A percentile compares a stretch with the other conserved stretches of the same genome.
Evolutionary conservation across 129 eudicot genomes (phyloP).

Genomic region (Pseudognaphalium luteoalbum): DNA sequence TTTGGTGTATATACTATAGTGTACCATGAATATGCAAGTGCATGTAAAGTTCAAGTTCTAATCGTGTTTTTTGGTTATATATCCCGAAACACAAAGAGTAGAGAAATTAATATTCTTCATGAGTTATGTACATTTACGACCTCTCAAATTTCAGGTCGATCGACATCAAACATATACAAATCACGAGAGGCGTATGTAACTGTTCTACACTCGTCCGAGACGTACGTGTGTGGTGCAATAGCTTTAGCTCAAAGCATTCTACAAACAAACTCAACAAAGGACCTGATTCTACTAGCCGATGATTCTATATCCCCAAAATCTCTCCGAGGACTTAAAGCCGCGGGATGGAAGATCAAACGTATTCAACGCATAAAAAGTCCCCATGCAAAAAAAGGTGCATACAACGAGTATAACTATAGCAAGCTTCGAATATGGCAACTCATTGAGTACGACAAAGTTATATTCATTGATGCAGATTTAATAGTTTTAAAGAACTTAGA

Average conservation of each 20-base stretch:
- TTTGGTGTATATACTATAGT: no score
- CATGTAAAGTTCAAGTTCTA: no score
- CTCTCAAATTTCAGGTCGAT: constrained; percentile 17
- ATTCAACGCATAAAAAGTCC: constrained; percentile 77
- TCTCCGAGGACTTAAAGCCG: constrained; percentile 41
- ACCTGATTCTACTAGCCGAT: constrained; percentile 73
- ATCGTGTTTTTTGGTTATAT: no score
- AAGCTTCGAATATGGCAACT: constrained; percentile 83
- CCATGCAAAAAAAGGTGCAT: constrained; percentile 48
- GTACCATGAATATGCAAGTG: no score
- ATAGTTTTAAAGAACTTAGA: constrained; percentile 58
- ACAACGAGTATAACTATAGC: constrained; percentile 82
- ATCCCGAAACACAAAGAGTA: not conserved
- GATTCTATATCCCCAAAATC: constrained; percentile 49
- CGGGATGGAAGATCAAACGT: constrained; percentile 78
- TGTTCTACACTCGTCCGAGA: constrained; percentile 72
- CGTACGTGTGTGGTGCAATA: constrained; percentile 85
- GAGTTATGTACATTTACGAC: not conserved
- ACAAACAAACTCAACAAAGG: constrained; percentile 60
- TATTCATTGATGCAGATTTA: constrained; percentile 74
- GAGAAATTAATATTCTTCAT: not conserved
- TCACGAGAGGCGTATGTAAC: constrained; percentile 76
- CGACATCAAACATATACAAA: not conserved
- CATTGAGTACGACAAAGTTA: constrained; percentile 56
- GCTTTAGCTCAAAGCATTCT: constrained; percentile 81